A percentile compares a stretch with the other conserved stretches of the same genome.
phyloP scores from a whole-genome alignment of 1,284 basidiomycete genomes.

The Sporisorium iseilematis-ciliati region DNA sequence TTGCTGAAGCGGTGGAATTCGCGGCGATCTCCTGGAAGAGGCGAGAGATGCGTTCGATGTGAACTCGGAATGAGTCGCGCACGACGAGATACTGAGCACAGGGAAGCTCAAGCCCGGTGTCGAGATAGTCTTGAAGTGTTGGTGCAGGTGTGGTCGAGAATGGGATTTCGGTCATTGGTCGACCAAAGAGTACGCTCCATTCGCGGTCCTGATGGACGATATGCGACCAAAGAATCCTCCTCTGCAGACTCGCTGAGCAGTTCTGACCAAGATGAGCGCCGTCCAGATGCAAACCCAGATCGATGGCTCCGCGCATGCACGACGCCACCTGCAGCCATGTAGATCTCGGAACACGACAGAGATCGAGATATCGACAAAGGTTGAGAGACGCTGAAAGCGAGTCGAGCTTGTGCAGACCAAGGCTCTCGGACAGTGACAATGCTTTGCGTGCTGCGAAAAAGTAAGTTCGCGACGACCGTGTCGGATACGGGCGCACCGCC shows the following conservation, averaged over 20 bases:
- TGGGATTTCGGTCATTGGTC: constrained; percentile 47
- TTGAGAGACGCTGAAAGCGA: constrained; percentile 45
- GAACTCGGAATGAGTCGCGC: constrained; percentile 35
- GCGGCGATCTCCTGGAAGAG: constrained; percentile 49
- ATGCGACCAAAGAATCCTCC: constrained; percentile 45
- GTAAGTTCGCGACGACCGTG: constrained; percentile 37
- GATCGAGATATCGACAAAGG: constrained; percentile 42
- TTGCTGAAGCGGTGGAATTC: constrained; percentile 32
- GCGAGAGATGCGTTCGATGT: constrained; percentile 39
- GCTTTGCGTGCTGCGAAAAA: constrained; percentile 49
- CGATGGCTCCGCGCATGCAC: constrained; percentile 46
- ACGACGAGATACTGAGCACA: constrained; percentile 46
- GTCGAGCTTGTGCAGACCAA: constrained; percentile 45
- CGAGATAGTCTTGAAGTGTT: constrained; percentile 35
- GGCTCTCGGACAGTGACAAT: constrained; percentile 38
- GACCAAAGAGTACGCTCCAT: constrained; percentile 45
- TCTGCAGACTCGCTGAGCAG: constrained; percentile 28
- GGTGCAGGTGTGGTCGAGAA: constrained; percentile 36
- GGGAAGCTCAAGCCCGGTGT: constrained; percentile 31
- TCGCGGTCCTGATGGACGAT: constrained; percentile 48
- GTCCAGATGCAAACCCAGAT: constrained; percentile 39
- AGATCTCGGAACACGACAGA: constrained; percentile 40
- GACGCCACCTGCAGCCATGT: constrained; percentile 49
- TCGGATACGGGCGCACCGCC: constrained; percentile 43
- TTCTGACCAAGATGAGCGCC: constrained; percentile 42